A percentile compares a stretch with the other conserved stretches of the same genome.
Evolutionary conservation across 345 rosid genomes (phyloP).

Genomic region (Bruguiera parviflora): DNA sequence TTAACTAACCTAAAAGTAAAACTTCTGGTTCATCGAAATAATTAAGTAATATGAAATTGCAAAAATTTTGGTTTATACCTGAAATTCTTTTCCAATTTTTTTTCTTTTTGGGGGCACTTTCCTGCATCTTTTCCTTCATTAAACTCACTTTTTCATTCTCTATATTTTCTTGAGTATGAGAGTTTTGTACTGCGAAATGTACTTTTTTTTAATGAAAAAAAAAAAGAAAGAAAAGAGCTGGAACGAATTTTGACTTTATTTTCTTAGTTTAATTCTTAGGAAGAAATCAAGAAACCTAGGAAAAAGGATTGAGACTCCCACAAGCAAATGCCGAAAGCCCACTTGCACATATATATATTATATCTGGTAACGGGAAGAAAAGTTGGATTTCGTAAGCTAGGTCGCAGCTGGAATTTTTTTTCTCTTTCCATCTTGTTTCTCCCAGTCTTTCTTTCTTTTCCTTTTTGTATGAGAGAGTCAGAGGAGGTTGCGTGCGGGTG

Average conservation of each 20-base stretch:
- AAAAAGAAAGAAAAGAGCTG: not conserved
- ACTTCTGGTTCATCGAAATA: too few relatives aligned
- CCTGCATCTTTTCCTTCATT: too few relatives aligned
- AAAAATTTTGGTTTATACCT: too few relatives aligned
- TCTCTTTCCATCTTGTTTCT: not conserved
- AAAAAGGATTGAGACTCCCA: conserved; percentile 27
- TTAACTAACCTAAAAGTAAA: too few relatives aligned
- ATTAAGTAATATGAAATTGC: too few relatives aligned
- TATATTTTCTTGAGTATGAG: too few relatives aligned
- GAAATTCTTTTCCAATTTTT: too few relatives aligned
- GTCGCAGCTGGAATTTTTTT: conserved; percentile 40
- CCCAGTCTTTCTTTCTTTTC: not conserved
- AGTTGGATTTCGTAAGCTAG: conserved; percentile 34
- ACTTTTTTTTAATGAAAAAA: not conserved
- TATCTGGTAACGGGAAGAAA: conserved; percentile 14
- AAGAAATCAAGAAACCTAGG: not conserved
- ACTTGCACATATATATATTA: conserved; percentile 17
- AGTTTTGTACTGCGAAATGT: too few relatives aligned
- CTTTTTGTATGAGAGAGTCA: conserved; percentile 34
- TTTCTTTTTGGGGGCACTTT: too few relatives aligned
- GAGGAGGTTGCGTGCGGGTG: conserved; percentile 65
- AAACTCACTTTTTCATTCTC: too few relatives aligned
- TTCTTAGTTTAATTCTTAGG: too few relatives aligned
- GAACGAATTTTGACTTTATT: not conserved
- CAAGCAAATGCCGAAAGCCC: conserved; percentile 28